These are phyloP conservation scores for Pseudogymnoascus sp. DNA, from an alignment of 2,329 filamentous ascomycete species.

Conservation along the genomic window DNA sequence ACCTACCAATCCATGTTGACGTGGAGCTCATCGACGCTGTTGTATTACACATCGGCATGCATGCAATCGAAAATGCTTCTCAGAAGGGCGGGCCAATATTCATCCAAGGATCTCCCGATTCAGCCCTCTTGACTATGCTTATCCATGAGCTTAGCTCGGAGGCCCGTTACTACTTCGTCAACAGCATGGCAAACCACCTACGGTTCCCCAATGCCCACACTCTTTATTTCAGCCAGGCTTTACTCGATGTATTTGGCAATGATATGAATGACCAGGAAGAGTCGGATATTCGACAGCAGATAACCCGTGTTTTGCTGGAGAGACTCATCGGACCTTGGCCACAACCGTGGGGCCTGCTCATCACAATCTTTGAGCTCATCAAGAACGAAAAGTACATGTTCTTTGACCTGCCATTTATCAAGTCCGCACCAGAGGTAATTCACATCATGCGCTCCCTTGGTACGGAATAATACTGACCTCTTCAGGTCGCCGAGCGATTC, in stretches of 20 bases:
- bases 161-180: constrained; percentile 75
- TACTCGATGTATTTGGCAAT: constrained; percentile 77
- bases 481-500: neutral
- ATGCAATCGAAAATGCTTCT: constrained; percentile 55
- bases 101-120: constrained; percentile 57
- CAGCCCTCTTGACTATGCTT: constrained; percentile 67
- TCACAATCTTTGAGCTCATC: constrained; percentile 79
- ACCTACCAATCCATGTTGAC: constrained; percentile 62
- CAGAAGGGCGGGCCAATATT: constrained; percentile 58
- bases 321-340: constrained; percentile 81
- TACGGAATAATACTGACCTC: neutral
- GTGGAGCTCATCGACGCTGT: constrained; percentile 69
- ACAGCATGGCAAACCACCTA: constrained; percentile 82
- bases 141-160: constrained; percentile 68
- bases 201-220: constrained; percentile 85
- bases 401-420: constrained; percentile 89
- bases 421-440: constrained; percentile 75
- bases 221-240: constrained; percentile 80
- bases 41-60: constrained; percentile 72
- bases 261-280: constrained; percentile 70
- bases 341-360: constrained; percentile 90
- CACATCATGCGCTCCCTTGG: neutral
- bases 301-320: constrained; percentile 82
- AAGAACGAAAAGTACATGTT: constrained; percentile 89
- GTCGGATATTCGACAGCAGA: constrained; percentile 77